Conservation (phyloP, 306 rosid species). For the Malus asiatica region DNA sequence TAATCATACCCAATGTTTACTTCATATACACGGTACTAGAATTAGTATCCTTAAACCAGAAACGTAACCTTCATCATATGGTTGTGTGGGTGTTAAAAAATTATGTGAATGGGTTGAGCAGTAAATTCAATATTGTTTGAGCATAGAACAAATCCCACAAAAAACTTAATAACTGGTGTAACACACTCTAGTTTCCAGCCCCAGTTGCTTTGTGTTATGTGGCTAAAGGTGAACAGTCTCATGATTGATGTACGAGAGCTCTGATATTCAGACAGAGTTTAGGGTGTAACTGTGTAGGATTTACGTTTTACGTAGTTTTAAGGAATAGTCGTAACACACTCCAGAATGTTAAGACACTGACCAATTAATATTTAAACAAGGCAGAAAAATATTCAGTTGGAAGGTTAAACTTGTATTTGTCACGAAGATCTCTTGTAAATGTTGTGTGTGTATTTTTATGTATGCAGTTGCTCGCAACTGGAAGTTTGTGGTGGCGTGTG, state of each 20-base stretch:
- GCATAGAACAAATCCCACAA: background rate
- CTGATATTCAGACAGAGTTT: background rate
- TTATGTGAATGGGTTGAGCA: background rate
- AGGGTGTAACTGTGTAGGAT: background rate
- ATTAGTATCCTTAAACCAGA: background rate
- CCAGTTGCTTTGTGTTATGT: background rate
- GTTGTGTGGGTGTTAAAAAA: background rate
- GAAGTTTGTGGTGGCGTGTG: background rate
- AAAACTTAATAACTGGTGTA: background rate
- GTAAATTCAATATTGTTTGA: background rate
- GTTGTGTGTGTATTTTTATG: too few relatives aligned
- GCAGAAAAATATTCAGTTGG: background rate
- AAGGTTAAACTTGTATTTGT: too few relatives aligned
- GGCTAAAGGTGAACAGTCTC: background rate
- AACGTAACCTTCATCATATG: background rate
- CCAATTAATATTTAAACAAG: too few relatives aligned
- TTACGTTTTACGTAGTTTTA: background rate
- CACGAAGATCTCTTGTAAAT: too few relatives aligned
- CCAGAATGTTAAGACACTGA: too few relatives aligned
- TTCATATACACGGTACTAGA: background rate
- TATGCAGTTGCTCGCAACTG: too few relatives aligned
- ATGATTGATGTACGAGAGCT: background rate
- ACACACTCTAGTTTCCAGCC: background rate
- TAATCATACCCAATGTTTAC: background rate
- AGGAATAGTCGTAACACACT: background rate